Percentiles rank a stretch among this genome's conserved stretches.
phyloP scores from a whole-genome alignment of 768 basidiomycete species.

The Leucosporidium yakuticum region DNA sequence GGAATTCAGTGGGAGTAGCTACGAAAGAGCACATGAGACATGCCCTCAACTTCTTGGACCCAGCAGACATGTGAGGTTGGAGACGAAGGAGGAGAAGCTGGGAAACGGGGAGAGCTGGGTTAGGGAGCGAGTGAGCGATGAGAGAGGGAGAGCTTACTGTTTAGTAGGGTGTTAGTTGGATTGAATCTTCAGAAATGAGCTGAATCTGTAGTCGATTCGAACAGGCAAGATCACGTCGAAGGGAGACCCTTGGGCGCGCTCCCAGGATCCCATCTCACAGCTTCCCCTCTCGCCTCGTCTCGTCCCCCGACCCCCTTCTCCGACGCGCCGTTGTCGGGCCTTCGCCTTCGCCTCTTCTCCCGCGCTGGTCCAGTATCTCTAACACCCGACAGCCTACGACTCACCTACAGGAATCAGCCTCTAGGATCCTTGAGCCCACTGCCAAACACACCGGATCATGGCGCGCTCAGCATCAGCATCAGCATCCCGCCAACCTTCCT shows the following conservation, averaged over 20 bases:
- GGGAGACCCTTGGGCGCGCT: too few species aligned
- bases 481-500: background rate
- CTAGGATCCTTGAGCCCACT: too few species aligned
- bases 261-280: too few species aligned
- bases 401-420: too few species aligned
- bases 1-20: conserved; percentile 74
- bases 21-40: conserved; percentile 91
- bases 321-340: too few species aligned
- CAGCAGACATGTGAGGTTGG: conserved; percentile 12
- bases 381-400: too few species aligned
- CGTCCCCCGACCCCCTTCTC: too few species aligned
- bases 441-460: background rate
- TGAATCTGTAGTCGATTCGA: too few species aligned
- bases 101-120: background rate
- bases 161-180: background rate
- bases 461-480: background rate
- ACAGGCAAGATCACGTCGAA: too few species aligned
- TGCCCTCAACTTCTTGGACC: conserved; percentile 67
- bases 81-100: background rate
- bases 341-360: too few species aligned
- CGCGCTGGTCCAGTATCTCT: too few species aligned
- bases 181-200: background rate
- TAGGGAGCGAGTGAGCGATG: background rate
- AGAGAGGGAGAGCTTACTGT: background rate
- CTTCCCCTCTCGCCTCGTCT: too few species aligned